Evolutionary conservation across 2,329 filamentous ascomycete species (phyloP).

Genomic region (Alternaria brassicicola): DNA sequence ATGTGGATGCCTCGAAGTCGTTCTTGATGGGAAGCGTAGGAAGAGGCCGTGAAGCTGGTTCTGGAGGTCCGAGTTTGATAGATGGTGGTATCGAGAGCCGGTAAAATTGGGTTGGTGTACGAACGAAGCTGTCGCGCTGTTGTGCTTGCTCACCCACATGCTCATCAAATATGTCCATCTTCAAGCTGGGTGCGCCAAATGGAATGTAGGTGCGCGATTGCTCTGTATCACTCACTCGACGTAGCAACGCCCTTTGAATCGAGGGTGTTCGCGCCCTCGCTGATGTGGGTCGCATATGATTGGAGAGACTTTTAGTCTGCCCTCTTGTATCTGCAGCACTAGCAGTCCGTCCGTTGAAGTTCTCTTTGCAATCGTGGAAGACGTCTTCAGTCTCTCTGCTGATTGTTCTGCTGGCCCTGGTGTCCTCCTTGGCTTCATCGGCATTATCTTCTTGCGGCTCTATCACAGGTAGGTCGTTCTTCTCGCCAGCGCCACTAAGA

Average conservation of each 20-base stretch:
- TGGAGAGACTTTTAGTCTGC: not conserved
- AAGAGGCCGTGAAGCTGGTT: constrained; percentile 13
- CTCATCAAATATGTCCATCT: not conserved
- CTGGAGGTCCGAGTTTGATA: constrained; percentile 23
- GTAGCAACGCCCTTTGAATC: not conserved
- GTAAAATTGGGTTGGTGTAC: constrained; percentile 15
- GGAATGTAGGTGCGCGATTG: constrained; percentile 19
- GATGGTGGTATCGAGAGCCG: constrained; percentile 36
- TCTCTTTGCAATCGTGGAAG: not conserved
- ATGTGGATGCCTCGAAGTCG: constrained; percentile 17
- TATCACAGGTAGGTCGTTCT: constrained; percentile 33
- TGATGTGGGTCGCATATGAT: not conserved
- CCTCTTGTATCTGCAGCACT: not conserved
- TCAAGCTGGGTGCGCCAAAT: constrained; percentile 13
- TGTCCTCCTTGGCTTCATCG: not conserved
- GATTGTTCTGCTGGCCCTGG: not conserved
- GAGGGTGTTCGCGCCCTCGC: not conserved
- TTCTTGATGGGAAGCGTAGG: constrained; percentile 28
- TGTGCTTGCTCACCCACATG: not conserved
- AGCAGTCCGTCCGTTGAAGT: not conserved
- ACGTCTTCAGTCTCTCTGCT: not conserved
- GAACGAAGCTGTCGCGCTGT: constrained; percentile 9
- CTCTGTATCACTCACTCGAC: not conserved
- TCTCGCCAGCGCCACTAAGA: constrained; percentile 17
- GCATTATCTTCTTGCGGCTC: constrained; percentile 24